These are phyloP conservation scores for Cutaneotrichosporon spelunceum DNA, from an alignment of 1,284 basidiomycete genomes.

Conservation along the genomic window DNA sequence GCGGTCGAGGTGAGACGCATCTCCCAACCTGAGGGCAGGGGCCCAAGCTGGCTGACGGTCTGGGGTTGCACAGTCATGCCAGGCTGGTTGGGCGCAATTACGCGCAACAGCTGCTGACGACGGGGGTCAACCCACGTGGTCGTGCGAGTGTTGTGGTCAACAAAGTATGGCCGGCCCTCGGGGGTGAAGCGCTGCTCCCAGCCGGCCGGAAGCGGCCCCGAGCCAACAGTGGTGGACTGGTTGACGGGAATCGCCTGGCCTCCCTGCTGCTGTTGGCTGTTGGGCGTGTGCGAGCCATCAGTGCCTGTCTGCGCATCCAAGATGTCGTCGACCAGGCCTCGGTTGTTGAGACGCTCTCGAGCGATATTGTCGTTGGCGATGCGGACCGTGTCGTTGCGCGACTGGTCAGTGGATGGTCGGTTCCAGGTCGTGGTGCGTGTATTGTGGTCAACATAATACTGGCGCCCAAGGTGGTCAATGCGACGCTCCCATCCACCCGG, in stretches of 20 bases:
- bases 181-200: constrained; percentile 98
- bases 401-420: constrained; percentile 57
- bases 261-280: constrained; percentile 11
- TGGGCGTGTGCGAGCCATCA: constrained; percentile 30
- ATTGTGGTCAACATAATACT: constrained; percentile 94
- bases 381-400: constrained; percentile 51
- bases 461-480: constrained; percentile 77
- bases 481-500: constrained; percentile 92
- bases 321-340: constrained; percentile 74
- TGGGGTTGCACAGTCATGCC: constrained; percentile 72
- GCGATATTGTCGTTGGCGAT: constrained; percentile 61
- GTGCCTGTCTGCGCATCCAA: constrained; percentile 56
- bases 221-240: constrained; percentile 68
- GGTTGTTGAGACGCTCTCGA: constrained; percentile 70
- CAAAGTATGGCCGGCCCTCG: constrained; percentile 97
- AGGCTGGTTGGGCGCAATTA: constrained; percentile 79
- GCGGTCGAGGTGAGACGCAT: constrained; percentile 92
- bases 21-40: constrained; percentile 95
- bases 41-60: constrained; percentile 85
- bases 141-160: constrained; percentile 91
- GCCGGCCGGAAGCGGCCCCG: constrained; percentile 81
- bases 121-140: constrained; percentile 99
- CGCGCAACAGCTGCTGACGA: constrained; percentile 75
- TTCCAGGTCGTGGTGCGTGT: constrained; percentile 94
- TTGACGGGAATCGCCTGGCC: constrained; percentile 39